Conservation (phyloP, 495 filamentous ascomycete species). For the Daldinia bambusicola region DNA sequence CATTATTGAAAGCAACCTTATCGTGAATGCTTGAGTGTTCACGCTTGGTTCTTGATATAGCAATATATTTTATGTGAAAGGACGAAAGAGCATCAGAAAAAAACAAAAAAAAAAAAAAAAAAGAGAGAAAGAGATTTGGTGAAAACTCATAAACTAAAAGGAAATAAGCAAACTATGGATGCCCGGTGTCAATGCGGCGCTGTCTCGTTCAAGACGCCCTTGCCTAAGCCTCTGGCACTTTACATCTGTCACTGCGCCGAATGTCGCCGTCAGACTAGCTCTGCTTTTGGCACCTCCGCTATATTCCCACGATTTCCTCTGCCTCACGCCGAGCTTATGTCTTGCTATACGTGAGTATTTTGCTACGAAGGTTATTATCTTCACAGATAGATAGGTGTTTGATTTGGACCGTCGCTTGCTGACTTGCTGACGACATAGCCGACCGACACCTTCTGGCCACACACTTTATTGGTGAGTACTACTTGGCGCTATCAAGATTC, state of each 20-base stretch:
- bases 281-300: slow-evolving; percentile 73
- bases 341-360: slow-evolving; percentile 58
- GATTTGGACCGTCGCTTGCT: neutral
- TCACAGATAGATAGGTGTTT: neutral
- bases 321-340: slow-evolving; percentile 55
- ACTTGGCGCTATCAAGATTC: slow-evolving; percentile 9
- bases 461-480: slow-evolving; percentile 57
- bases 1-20: neutral
- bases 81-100: neutral
- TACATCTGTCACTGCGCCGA: slow-evolving; percentile 77
- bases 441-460: slow-evolving; percentile 58
- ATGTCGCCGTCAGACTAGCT: slow-evolving; percentile 72
- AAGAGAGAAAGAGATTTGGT: neutral
- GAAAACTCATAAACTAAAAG: neutral
- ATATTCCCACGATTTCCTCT: slow-evolving; percentile 71
- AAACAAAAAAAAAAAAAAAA: no score
- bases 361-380: neutral
- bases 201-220: slow-evolving; percentile 69
- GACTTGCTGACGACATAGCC: slow-evolving; percentile 29
- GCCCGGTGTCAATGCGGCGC: slow-evolving; percentile 72
- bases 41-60: no score
- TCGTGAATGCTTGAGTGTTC: no score
- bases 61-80: no score
- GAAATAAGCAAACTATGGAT: slow-evolving; percentile 54
- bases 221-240: slow-evolving; percentile 63